phyloP scores from a whole-genome alignment of 164 flowering plant genomes.

The Vitis riparia region DNA sequence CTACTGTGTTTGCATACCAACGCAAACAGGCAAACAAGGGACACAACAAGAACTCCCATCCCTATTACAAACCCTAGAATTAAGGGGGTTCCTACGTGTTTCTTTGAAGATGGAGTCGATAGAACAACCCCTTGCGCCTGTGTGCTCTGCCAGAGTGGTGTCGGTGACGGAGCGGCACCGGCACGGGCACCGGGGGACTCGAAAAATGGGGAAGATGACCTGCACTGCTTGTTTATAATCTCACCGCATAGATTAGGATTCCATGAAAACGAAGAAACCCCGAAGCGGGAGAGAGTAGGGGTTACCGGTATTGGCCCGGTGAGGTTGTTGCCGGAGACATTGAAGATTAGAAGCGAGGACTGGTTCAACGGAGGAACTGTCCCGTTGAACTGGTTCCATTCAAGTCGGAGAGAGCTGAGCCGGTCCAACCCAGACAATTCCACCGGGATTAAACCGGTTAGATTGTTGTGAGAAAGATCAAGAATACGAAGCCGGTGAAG shows the following conservation, averaged over 20 bases:
- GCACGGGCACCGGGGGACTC: conserved; percentile 1
- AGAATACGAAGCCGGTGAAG: conserved; percentile 31
- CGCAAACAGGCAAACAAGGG: conserved; percentile 7
- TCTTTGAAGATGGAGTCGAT: conserved; percentile 13
- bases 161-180: conserved; percentile 11
- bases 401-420: conserved; percentile 25
- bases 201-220: conserved; percentile 29
- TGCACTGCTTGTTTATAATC: conserved; percentile 29
- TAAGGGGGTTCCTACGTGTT: conserved; percentile 12
- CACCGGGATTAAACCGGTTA: conserved; percentile 34
- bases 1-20: conserved; percentile 8
- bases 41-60: conserved; percentile 2
- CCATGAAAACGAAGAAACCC: conserved; percentile 25
- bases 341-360: conserved; percentile 25
- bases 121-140: conserved; percentile 20
- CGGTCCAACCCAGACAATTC: conserved; percentile 15
- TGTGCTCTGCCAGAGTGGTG: conserved; percentile 23
- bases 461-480: conserved; percentile 29
- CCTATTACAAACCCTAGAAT: conserved; percentile 25
- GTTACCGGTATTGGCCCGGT: conserved; percentile 38
- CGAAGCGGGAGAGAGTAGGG: conserved; percentile 32
- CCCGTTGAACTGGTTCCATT: conserved; percentile 34
- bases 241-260: conserved; percentile 44
- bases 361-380: conserved; percentile 36
- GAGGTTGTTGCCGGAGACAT: conserved; percentile 39